A percentile compares a stretch with the other conserved stretches of the same genome.
Evolutionary conservation across 2,329 filamentous ascomycete genomes (phyloP).

Genomic region (Nothophaeocryptopus gaeumannii): DNA sequence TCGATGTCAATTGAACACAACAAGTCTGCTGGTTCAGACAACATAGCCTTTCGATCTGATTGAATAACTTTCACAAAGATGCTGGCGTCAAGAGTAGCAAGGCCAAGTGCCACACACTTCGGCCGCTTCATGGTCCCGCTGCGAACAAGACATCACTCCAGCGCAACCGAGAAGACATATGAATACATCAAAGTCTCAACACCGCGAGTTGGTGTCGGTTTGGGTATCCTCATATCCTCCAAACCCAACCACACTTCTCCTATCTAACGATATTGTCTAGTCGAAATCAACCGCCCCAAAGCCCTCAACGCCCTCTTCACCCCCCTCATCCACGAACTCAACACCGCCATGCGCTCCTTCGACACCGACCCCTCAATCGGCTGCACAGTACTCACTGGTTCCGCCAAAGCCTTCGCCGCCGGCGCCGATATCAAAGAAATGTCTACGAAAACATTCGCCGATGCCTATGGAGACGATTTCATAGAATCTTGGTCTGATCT

Average conservation of each 20-base stretch:
- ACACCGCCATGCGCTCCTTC: slow-evolving; percentile 69
- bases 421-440: slow-evolving; percentile 99
- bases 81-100: slow-evolving; percentile 39
- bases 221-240: slow-evolving; percentile 59
- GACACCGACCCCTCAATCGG: slow-evolving; percentile 67
- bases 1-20: not conserved
- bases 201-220: slow-evolving; percentile 83
- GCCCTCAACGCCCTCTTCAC: slow-evolving; percentile 91
- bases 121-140: slow-evolving; percentile 57
- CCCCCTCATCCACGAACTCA: slow-evolving; percentile 86
- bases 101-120: slow-evolving; percentile 61
- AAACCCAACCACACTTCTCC: not conserved
- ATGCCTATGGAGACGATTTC: slow-evolving; percentile 85
- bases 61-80: slow-evolving; percentile 19
- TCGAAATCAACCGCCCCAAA: slow-evolving; percentile 90
- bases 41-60: not conserved
- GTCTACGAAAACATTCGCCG: slow-evolving; percentile 83
- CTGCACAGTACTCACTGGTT: slow-evolving; percentile 83
- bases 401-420: slow-evolving; percentile 85
- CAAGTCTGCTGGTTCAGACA: not conserved
- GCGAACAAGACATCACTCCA: slow-evolving; percentile 49
- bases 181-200: slow-evolving; percentile 79
- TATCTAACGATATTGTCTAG: slow-evolving; percentile 47
- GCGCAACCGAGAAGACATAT: slow-evolving; percentile 55
- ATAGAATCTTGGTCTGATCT: slow-evolving; percentile 93